These are phyloP conservation scores for Phytophthora brassicae DNA, from an alignment of 352 stramenopile species.

Conservation along the genomic window DNA sequence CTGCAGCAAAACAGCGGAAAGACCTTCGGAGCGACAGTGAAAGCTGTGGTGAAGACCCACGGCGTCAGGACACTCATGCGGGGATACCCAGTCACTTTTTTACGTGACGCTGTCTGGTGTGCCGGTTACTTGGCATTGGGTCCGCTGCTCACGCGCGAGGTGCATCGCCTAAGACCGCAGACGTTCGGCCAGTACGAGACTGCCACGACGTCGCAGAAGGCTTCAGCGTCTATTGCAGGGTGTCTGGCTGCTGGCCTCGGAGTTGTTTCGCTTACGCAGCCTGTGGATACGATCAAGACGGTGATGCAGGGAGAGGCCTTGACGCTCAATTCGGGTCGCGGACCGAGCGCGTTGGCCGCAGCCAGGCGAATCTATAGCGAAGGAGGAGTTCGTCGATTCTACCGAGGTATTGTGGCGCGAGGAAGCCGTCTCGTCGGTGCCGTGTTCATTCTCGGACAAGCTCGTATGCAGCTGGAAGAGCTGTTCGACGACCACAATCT, in stretches of 20 bases:
- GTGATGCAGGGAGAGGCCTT: slow-evolving; percentile 84
- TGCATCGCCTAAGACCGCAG: slow-evolving; percentile 51
- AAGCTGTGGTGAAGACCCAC: slow-evolving; percentile 46
- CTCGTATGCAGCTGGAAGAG: slow-evolving; percentile 65
- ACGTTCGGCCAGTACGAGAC: slow-evolving; percentile 56
- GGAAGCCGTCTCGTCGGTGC: slow-evolving; percentile 70
- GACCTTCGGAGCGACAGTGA: slow-evolving; percentile 56
- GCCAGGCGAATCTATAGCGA: slow-evolving; percentile 46
- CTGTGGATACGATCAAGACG: slow-evolving; percentile 82
- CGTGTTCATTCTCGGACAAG: slow-evolving; percentile 81
- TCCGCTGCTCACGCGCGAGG: slow-evolving; percentile 59
- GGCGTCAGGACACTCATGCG: slow-evolving; percentile 56
- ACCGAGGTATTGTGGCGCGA: slow-evolving; percentile 68
- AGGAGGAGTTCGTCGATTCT: slow-evolving; percentile 58
- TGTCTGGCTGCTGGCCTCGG: slow-evolving; percentile 68
- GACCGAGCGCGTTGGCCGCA: slow-evolving; percentile 37
- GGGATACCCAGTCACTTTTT: slow-evolving; percentile 52
- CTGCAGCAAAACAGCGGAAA: slow-evolving; percentile 77
- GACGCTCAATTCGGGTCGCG: slow-evolving; percentile 32
- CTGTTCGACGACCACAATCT: slow-evolving; percentile 64
- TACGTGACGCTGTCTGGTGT: slow-evolving; percentile 76
- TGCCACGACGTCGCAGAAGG: slow-evolving; percentile 57
- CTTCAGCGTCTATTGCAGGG: slow-evolving; percentile 57
- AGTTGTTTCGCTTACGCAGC: slow-evolving; percentile 74
- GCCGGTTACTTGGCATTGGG: slow-evolving; percentile 75